phyloP scores from a whole-genome alignment of 75 land plant genomes.

The Larix kaempferi region DNA sequence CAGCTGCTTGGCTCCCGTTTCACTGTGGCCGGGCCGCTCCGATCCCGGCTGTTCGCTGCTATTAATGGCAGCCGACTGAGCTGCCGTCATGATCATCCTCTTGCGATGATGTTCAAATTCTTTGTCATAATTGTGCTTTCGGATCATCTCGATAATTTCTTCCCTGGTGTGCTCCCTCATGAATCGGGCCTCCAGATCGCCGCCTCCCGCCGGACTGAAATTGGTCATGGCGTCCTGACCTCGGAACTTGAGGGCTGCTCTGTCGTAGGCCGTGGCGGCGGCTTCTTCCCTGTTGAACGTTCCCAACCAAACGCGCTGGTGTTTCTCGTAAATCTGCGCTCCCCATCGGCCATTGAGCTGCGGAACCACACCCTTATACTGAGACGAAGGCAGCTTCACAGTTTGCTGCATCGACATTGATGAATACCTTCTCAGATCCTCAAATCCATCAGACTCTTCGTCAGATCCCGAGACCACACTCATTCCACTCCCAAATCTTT shows the following conservation, averaged over 20 bases:
- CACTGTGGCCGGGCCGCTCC: background rate
- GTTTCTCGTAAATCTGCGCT: constrained; percentile 85
- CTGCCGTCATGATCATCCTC: background rate
- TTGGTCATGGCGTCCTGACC: constrained; percentile 85
- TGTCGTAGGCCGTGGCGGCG: constrained; percentile 82
- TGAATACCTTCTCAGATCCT: constrained; percentile 10
- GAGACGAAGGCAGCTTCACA: constrained; percentile 15
- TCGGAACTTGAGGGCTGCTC: constrained; percentile 77
- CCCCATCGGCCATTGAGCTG: constrained; percentile 93
- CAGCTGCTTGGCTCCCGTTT: background rate
- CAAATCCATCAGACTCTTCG: too few species aligned
- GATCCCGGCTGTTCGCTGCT: background rate
- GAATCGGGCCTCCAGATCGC: constrained; percentile 35
- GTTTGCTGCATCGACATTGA: background rate
- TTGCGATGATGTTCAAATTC: constrained; percentile 29
- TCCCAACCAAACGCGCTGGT: constrained; percentile 71
- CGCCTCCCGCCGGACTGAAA: constrained; percentile 35
- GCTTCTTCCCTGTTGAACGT: constrained; percentile 81
- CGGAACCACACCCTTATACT: constrained; percentile 53
- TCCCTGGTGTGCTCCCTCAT: constrained; percentile 29
- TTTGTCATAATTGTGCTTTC: constrained; percentile 43
- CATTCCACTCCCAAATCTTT: background rate
- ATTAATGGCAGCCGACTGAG: too few species aligned
- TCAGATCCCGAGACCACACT: background rate
- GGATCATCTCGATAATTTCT: constrained; percentile 54